Base-by-base conservation (phyloP, 352 stramenopile species). In the Pythium rishiriense region DNA sequence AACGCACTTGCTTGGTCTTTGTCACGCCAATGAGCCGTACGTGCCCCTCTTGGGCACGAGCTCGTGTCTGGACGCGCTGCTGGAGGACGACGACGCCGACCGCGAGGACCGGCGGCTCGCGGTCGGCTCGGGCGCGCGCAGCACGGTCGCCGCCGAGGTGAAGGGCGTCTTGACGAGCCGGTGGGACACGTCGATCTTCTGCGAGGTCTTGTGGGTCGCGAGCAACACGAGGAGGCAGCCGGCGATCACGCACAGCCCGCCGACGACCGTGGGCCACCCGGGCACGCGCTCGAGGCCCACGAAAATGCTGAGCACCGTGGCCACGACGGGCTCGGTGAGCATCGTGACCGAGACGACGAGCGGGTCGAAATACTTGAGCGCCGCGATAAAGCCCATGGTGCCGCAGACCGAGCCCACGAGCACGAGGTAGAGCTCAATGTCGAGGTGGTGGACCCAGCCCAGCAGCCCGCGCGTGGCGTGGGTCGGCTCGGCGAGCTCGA, bases 291-390 rank as follows among this genome's bases (percentile, higher is more conserved):
- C 78, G 24, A 79, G 73, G 31, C 77, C 75, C 12, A 83, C 35
- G 25, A 64, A 31, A n/a, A 86, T 76, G 35, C 74, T 74, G 41
- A 86, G 64, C 31, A 75, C 37, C 1, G 75, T 86, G 11, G 79
- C 79, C 3, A 85, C 72, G 4, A 83, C 64, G 4, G 79, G 79
- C 65, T 86, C 76, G 7, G 65, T 74, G 42, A 86, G 65, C 75
- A 85, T 85, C 39, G 70, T 79, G 42, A 86, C 72, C 6, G 79
- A 88, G 11, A 85, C 74, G 2, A 84, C 77, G 37, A 88, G 62
- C 24, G 79, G 79, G 19, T 85, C 77, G 63, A 88, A 85, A 68
- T 86, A 86, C 51, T 75, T 78, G 49, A 88, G 61, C 7, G 73
- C 56, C n/a, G 57, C 69, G 58, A 88, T 70, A 55, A 86, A 85